phyloP scores from a whole-genome alignment of 2,329 filamentous ascomycete genomes.

The Scolecobasidium constrictum region DNA sequence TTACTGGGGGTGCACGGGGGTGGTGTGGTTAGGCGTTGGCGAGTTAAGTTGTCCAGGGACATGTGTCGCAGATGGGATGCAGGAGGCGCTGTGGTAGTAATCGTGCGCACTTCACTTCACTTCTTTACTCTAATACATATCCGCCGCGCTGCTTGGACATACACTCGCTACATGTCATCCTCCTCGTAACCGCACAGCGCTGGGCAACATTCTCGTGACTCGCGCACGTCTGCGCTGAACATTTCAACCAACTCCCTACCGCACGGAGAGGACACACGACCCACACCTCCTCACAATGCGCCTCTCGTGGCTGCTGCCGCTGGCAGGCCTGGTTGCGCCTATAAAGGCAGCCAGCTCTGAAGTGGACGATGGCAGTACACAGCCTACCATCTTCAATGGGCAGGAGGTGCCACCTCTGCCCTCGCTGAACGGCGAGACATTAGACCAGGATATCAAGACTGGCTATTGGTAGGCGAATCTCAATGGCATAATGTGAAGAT shows the following conservation, averaged over 20 bases:
- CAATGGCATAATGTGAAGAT: no score
- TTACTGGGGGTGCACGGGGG: not conserved
- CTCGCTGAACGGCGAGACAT: conserved; percentile 47
- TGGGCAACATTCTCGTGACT: not conserved
- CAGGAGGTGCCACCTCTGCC: conserved; percentile 54
- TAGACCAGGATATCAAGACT: conserved; percentile 48
- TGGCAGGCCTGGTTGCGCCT: conserved; percentile 5
- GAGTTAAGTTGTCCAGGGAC: no score
- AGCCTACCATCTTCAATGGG: conserved; percentile 44
- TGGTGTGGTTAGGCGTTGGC: no score
- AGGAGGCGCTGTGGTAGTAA: no score
- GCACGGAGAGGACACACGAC: not conserved
- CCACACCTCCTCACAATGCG: conserved; percentile 4
- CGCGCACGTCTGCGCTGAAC: not conserved
- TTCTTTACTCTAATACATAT: no score
- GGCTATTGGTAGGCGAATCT: conserved; percentile 60
- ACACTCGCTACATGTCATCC: not conserved
- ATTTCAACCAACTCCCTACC: not conserved
- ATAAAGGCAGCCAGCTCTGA: not conserved
- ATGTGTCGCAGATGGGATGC: no score
- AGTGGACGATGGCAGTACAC: conserved; percentile 1
- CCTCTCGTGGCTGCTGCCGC: conserved; percentile 8
- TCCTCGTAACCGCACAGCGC: not conserved
- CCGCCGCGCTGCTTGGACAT: not conserved
- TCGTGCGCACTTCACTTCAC: no score